phyloP scores from a whole-genome alignment of 2,329 filamentous ascomycete species.

The Microdochium bolleyi region DNA sequence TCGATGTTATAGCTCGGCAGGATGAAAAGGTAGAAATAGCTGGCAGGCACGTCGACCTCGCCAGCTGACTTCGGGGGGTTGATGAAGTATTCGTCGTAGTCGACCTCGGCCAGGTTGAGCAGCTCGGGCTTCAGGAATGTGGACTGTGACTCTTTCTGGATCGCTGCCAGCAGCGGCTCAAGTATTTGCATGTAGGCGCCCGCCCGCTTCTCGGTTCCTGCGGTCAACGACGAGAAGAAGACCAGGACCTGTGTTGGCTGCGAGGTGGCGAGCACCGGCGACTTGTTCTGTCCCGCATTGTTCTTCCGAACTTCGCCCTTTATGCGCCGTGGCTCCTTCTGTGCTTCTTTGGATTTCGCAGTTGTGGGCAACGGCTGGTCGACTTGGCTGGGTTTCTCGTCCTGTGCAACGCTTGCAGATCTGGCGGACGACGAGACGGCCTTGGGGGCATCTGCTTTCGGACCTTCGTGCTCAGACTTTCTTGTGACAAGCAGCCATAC shows the following conservation, averaged over 20 bases:
- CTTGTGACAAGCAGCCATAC: neutral
- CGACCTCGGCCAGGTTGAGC: conserved; percentile 74
- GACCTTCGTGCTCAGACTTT: neutral
- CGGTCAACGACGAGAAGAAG: conserved; percentile 87
- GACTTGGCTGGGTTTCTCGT: neutral
- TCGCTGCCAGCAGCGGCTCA: conserved; percentile 41
- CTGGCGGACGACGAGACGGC: neutral
- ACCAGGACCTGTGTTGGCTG: conserved; percentile 62
- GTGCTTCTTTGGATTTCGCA: conserved; percentile 14
- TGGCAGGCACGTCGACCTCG: conserved; percentile 34
- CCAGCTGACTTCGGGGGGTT: conserved; percentile 55
- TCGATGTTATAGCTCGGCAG: conserved; percentile 94
- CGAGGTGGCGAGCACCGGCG: conserved; percentile 16
- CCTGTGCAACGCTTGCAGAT: neutral
- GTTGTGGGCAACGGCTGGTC: neutral
- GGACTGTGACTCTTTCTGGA: conserved; percentile 37
- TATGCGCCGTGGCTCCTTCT: conserved; percentile 39
- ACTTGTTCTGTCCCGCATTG: conserved; percentile 20
- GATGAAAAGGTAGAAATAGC: conserved; percentile 76
- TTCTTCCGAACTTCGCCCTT: conserved; percentile 31
- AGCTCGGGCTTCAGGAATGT: conserved; percentile 51
- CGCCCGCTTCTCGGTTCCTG: conserved; percentile 69
- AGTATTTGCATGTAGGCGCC: conserved; percentile 42
- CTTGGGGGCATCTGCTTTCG: neutral
- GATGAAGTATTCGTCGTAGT: conserved; percentile 91